Conservation (phyloP, 2,329 filamentous ascomycete species). For the Eutypa lata region DNA sequence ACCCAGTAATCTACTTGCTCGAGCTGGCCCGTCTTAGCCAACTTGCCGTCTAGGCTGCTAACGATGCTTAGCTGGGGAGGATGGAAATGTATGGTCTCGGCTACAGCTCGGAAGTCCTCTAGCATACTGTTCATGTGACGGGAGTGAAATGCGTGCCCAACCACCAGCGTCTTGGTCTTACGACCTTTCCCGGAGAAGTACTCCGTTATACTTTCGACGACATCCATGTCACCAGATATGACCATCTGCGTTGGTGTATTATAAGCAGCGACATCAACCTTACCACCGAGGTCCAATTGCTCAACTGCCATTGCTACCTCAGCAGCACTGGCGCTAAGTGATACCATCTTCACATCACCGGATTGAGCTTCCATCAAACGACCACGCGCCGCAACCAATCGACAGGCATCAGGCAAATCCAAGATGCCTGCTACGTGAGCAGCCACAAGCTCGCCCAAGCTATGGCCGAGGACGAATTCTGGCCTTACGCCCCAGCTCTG, state of each 20-base stretch:
- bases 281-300: conserved; percentile 9
- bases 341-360: conserved; percentile 21
- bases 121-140: conserved; percentile 23
- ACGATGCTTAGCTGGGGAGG: conserved; percentile 17
- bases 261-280: conserved; percentile 20
- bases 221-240: conserved; percentile 22
- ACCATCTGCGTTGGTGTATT: conserved; percentile 26
- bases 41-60: conserved; percentile 20
- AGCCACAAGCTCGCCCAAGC: conserved; percentile 27
- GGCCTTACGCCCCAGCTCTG: conserved; percentile 27
- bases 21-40: conserved; percentile 17
- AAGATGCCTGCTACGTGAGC: conserved; percentile 30
- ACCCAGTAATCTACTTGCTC: conserved; percentile 27
- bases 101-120: conserved; percentile 18
- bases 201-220: conserved; percentile 11
- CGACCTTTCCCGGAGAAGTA: conserved; percentile 14
- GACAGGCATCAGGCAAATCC: conserved; percentile 28
- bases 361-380: conserved; percentile 26
- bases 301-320: conserved; percentile 20
- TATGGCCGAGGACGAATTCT: conserved; percentile 27
- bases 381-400: conserved; percentile 28
- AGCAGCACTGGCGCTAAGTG: conserved; percentile 20
- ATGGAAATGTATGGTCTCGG: conserved; percentile 16
- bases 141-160: conserved; percentile 27
- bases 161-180: conserved; percentile 18